Evolutionary conservation across 495 filamentous ascomycete genomes (phyloP).

Genomic region (Chaetomium fimeti): DNA sequence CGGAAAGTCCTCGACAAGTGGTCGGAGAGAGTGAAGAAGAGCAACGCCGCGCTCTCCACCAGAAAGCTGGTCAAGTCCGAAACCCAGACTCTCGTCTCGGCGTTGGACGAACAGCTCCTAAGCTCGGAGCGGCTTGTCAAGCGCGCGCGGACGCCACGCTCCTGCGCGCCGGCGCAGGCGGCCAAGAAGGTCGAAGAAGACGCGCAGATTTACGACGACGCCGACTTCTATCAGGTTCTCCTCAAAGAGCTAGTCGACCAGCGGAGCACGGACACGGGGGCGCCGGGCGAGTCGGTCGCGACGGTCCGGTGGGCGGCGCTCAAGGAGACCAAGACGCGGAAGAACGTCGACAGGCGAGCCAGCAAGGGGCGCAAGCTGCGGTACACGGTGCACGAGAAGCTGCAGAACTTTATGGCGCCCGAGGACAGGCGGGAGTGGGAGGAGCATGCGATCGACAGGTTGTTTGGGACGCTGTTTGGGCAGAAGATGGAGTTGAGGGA

Average conservation of each 20-base stretch:
- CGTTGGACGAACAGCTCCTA: conserved; percentile 72
- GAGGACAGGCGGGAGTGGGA: conserved; percentile 79
- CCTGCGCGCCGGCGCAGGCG: conserved; percentile 68
- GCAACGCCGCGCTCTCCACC: conserved; percentile 46
- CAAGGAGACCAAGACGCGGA: conserved; percentile 77
- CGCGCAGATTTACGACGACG: conserved; percentile 76
- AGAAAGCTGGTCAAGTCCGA: conserved; percentile 52
- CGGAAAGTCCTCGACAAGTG: conserved; percentile 66
- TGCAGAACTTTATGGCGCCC: conserved; percentile 97
- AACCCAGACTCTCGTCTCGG: conserved; percentile 62
- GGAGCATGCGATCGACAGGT: conserved; percentile 71
- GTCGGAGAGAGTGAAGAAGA: conserved; percentile 56
- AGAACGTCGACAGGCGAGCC: conserved; percentile 85
- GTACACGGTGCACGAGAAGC: conserved; percentile 91
- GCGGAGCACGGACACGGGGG: conserved; percentile 60
- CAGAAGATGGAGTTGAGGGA: conserved; percentile 65
- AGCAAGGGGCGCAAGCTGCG: conserved; percentile 93
- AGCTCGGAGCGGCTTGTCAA: conserved; percentile 65
- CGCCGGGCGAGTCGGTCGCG: conserved; percentile 45
- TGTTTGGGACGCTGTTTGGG: conserved; percentile 87
- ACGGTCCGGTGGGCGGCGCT: conserved; percentile 60
- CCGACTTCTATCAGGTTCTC: conserved; percentile 86
- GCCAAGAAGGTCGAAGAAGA: conserved; percentile 53
- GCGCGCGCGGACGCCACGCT: conserved; percentile 64
- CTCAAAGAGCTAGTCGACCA: conserved; percentile 91